phyloP scores from a whole-genome alignment of 129 eudicot species.

The Centaurea solstitialis region DNA sequence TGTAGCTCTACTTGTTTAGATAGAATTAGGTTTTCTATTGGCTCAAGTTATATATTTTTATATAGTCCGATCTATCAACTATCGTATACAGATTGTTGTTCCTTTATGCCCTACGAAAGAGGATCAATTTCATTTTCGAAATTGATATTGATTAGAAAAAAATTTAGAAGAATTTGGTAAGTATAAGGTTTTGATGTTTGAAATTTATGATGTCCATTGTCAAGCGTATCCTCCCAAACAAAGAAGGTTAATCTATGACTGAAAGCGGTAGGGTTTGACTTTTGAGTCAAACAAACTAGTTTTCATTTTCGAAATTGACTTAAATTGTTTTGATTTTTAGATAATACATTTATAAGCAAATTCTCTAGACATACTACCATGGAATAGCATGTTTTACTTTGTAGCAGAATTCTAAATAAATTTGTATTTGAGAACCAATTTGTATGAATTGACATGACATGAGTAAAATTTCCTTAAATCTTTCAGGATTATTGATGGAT shows the following conservation, averaged over 20 bases:
- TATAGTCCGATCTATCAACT: neutral
- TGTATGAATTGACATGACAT: neutral
- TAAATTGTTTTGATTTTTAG: neutral
- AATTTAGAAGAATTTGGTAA: slow-evolving; percentile 2
- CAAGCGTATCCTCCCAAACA: neutral
- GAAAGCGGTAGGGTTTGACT: slow-evolving; percentile 6
- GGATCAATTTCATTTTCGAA: neutral
- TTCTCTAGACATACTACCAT: neutral
- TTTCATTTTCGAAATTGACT: neutral
- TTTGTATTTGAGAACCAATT: neutral
- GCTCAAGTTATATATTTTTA: neutral
- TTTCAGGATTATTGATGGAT: slow-evolving; percentile 8
- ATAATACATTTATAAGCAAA: neutral
- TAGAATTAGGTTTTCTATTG: slow-evolving; percentile 5
- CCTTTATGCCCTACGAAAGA: neutral
- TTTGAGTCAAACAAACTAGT: slow-evolving; percentile 5
- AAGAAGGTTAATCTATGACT: slow-evolving; percentile 15
- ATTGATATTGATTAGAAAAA: neutral
- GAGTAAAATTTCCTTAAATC: neutral
- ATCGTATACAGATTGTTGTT: neutral
- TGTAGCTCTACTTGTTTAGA: neutral
- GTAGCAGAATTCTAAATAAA: neutral
- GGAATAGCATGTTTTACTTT: neutral
- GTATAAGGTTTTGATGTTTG: neutral
- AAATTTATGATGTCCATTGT: neutral